phyloP scores from a whole-genome alignment of 176 grass and related monocot species.

The Phoenix dactylifera region DNA sequence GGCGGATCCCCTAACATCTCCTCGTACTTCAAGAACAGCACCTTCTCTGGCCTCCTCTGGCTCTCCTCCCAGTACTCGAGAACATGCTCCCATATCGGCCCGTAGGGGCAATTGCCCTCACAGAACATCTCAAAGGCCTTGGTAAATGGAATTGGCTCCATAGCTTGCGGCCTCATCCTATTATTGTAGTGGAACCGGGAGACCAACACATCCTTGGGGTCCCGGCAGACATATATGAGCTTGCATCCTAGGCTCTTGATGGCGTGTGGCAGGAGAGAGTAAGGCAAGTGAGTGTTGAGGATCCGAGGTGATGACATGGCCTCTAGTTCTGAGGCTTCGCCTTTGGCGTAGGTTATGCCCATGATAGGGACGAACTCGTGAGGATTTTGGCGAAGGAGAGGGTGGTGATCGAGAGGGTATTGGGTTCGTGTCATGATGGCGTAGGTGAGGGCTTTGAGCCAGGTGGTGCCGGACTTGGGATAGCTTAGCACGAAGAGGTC shows the following conservation, averaged over 20 bases:
- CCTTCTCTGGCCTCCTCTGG: too few species aligned
- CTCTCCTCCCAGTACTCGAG: too few species aligned
- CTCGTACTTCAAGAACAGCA: too few species aligned
- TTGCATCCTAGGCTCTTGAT: background rate
- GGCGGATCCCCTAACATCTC: too few species aligned
- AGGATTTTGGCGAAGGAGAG: slow-evolving; percentile 1
- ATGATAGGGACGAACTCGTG: background rate
- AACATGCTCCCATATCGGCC: too few species aligned
- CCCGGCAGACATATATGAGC: slow-evolving; percentile 6
- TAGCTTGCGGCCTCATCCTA: too few species aligned
- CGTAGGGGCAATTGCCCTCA: too few species aligned
- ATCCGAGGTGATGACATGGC: slow-evolving; percentile 1
- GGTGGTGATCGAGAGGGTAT: background rate
- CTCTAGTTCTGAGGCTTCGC: background rate
- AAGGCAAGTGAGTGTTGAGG: slow-evolving; percentile 7
- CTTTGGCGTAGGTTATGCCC: background rate
- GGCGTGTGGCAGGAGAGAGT: background rate
- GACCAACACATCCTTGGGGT: slow-evolving; percentile 1
- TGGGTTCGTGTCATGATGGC: background rate
- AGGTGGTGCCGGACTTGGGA: background rate
- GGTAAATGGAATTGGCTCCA: too few species aligned
- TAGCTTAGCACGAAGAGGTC: background rate
- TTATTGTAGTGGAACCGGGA: too few species aligned
- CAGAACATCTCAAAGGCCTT: too few species aligned
- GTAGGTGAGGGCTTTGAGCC: slow-evolving; percentile 10